phyloP scores from a whole-genome alignment of 176 grass and related monocot species.

The Oropetium thomaeum region DNA sequence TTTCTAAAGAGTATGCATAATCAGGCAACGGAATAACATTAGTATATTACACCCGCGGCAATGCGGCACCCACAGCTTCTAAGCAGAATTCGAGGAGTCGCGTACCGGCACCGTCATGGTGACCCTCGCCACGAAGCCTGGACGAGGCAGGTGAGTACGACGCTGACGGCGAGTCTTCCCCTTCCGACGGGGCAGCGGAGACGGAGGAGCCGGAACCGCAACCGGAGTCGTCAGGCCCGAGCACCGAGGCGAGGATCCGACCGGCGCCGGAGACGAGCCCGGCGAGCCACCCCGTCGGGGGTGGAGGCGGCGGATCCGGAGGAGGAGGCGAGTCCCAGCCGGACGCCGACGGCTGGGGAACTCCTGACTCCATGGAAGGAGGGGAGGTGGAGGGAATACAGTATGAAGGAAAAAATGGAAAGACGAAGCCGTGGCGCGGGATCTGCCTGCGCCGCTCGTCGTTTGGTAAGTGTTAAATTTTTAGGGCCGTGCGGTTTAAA shows the following conservation, averaged over 20 bases:
- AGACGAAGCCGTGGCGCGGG: too few species aligned
- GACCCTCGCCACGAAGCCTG: neutral
- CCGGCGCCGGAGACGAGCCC: constrained; percentile 66
- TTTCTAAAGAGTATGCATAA: neutral
- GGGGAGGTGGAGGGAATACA: neutral
- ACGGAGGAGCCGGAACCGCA: constrained; percentile 34
- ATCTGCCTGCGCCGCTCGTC: neutral
- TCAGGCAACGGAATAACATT: neutral
- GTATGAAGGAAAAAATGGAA: neutral
- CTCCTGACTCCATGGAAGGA: constrained; percentile 38
- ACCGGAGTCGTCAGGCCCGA: constrained; percentile 51
- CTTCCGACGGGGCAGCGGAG: constrained; percentile 16
- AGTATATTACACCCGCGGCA: neutral
- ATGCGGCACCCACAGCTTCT: neutral
- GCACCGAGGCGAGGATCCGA: constrained; percentile 56
- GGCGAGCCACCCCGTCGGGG: constrained; percentile 47
- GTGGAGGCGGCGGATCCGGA: neutral
- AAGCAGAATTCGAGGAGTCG: neutral
- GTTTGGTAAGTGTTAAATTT: neutral
- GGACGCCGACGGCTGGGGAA: neutral
- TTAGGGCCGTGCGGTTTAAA: neutral
- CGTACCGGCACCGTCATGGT: constrained; percentile 13
- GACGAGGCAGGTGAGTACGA: constrained; percentile 35
- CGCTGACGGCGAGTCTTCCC: constrained; percentile 13
- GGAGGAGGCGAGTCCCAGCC: constrained; percentile 15